A percentile compares a stretch with the other conserved stretches of the same genome.
Evolutionary conservation across 2,329 filamentous ascomycete genomes (phyloP).

Genomic region (Diplocarpon mali): DNA sequence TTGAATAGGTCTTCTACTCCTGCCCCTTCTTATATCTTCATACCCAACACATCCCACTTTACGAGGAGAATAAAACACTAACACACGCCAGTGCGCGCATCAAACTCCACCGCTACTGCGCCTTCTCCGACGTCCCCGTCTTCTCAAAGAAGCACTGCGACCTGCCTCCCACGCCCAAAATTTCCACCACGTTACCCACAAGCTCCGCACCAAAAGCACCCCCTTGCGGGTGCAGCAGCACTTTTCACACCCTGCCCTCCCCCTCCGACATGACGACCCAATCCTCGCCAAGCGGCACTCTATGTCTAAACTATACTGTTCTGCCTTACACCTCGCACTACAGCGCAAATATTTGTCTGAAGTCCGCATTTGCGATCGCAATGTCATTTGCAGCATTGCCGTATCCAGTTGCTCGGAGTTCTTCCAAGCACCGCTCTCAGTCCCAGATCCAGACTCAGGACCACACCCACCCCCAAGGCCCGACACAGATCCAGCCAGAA

Average conservation of each 20-base stretch:
- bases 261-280: too few relatives aligned
- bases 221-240: too few relatives aligned
- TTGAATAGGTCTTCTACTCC: too few relatives aligned
- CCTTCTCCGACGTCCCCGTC: constrained; percentile 39
- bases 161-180: constrained; percentile 24
- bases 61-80: constrained; percentile 6
- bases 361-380: constrained; percentile 37
- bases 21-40: too few relatives aligned
- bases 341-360: constrained; percentile 39
- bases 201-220: too few relatives aligned
- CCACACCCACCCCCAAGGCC: too few relatives aligned
- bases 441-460: too few relatives aligned
- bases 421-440: too few relatives aligned
- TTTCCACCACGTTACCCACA: constrained; percentile 31
- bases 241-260: too few relatives aligned
- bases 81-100: constrained; percentile 34
- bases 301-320: too few relatives aligned
- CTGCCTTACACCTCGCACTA: constrained; percentile 29
- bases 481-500: too few relatives aligned
- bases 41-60: constrained; percentile 5
- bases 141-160: constrained; percentile 40
- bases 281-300: too few relatives aligned
- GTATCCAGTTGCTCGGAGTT: constrained; percentile 27
- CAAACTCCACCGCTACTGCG: constrained; percentile 40
- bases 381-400: constrained; percentile 35